These are phyloP conservation scores for Pythium brachiatum DNA, from an alignment of 352 stramenopile genomes.

Conservation along the genomic window DNA sequence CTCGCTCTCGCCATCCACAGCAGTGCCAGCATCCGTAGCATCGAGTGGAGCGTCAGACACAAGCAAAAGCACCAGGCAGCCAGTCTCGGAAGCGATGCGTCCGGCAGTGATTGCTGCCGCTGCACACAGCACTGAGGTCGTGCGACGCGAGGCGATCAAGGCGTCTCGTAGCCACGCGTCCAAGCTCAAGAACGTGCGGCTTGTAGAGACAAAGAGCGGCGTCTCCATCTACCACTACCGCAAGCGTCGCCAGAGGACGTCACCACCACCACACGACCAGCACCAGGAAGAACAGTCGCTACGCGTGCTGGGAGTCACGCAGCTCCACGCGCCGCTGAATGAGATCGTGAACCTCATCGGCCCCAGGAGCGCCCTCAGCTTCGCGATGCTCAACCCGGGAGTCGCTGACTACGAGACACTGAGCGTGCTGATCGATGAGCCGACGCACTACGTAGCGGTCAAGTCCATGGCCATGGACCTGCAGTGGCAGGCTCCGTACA, in stretches of 20 bases:
- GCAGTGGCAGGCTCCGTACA: constrained; percentile 12
- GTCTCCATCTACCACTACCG: constrained; percentile 12
- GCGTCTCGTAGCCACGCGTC: constrained; percentile 3
- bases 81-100: constrained; percentile 10
- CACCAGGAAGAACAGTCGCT: neutral
- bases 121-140: neutral
- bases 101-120: constrained; percentile 9
- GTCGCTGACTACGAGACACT: constrained; percentile 18
- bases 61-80: neutral
- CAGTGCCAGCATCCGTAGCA: neutral
- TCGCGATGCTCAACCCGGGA: constrained; percentile 17
- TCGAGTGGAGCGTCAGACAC: neutral
- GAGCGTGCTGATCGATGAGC: constrained; percentile 9
- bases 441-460: constrained; percentile 17
- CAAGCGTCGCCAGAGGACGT: neutral
- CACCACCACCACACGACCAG: neutral
- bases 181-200: constrained; percentile 10
- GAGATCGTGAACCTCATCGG: constrained; percentile 19
- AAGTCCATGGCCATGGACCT: constrained; percentile 19
- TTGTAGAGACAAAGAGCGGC: neutral
- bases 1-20: neutral
- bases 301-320: constrained; percentile 13
- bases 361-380: constrained; percentile 19
- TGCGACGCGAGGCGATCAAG: constrained; percentile 15
- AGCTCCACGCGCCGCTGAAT: constrained; percentile 19